Evolutionary conservation across 768 basidiomycete genomes (phyloP).

Genomic region (Panellus pusillus): DNA sequence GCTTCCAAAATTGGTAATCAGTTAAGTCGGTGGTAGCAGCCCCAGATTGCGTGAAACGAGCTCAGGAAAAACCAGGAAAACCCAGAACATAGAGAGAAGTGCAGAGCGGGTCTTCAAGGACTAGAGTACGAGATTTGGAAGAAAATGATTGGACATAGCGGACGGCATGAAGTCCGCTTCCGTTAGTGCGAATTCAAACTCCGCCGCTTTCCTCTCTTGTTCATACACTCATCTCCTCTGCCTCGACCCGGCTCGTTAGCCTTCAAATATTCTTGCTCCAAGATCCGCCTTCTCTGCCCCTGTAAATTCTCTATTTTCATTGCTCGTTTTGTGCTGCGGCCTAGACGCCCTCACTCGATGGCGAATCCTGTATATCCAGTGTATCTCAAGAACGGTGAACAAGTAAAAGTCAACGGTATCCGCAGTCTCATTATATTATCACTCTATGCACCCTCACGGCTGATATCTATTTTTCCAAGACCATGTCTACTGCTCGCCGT

Average conservation of each 20-base stretch:
- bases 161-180: not conserved
- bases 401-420: constrained; percentile 86
- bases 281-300: not conserved
- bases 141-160: not conserved
- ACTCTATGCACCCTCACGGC: constrained; percentile 24
- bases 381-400: constrained; percentile 78
- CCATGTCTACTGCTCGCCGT: constrained; percentile 95
- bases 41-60: constrained; percentile 5
- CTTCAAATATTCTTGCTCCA: not conserved
- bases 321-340: not conserved
- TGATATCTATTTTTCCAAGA: constrained; percentile 54
- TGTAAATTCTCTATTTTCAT: constrained; percentile 12
- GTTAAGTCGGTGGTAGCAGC: not conserved
- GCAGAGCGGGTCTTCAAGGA: not conserved
- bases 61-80: not conserved
- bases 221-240: not conserved
- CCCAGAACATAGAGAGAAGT: not conserved
- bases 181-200: constrained; percentile 9
- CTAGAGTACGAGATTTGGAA: not conserved
- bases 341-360: constrained; percentile 9
- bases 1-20: constrained; percentile 12
- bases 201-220: not conserved
- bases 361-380: constrained; percentile 32
- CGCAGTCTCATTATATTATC: constrained; percentile 27
- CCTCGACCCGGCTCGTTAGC: constrained; percentile 1